These are phyloP conservation scores for Debaryomyces subglobosus DNA, from an alignment of 1,139 yeast species.

Conservation along the genomic window DNA sequence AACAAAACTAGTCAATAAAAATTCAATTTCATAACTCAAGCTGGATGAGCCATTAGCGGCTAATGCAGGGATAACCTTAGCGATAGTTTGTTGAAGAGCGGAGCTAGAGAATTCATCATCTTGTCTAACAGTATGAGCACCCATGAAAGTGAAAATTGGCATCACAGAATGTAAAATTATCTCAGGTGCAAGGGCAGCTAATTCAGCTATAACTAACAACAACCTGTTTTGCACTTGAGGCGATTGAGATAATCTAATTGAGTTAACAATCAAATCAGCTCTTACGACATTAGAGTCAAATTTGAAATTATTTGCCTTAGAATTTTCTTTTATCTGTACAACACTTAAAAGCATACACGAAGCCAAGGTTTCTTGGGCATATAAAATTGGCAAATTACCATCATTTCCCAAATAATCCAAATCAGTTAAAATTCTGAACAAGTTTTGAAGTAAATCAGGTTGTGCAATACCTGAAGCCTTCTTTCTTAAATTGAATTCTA, in stretches of 20 bases:
- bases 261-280: constrained; percentile 87
- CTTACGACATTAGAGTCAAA: constrained; percentile 73
- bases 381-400: constrained; percentile 86
- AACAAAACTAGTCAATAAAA: constrained; percentile 82
- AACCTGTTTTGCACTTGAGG: constrained; percentile 95
- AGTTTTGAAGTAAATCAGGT: constrained; percentile 55
- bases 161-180: constrained; percentile 91
- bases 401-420: constrained; percentile 87
- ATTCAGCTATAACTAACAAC: constrained; percentile 79
- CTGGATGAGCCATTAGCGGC: constrained; percentile 60
- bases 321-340: constrained; percentile 45
- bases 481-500: constrained; percentile 53
- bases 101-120: constrained; percentile 94
- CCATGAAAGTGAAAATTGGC: constrained; percentile 99
- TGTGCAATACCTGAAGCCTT: constrained; percentile 31
- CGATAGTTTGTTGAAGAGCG: constrained; percentile 90
- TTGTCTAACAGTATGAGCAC: constrained; percentile 94
- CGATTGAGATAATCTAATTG: constrained; percentile 84
- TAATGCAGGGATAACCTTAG: constrained; percentile 89
- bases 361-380: constrained; percentile 89
- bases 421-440: constrained; percentile 78
- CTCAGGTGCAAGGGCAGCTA: constrained; percentile 90
- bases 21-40: constrained; percentile 70
- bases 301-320: constrained; percentile 22
- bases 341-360: constrained; percentile 80